A percentile compares a stretch with the other conserved stretches of the same genome.
Evolutionary conservation across 2,329 filamentous ascomycete species (phyloP).

Genomic region (Myotisia sp.): DNA sequence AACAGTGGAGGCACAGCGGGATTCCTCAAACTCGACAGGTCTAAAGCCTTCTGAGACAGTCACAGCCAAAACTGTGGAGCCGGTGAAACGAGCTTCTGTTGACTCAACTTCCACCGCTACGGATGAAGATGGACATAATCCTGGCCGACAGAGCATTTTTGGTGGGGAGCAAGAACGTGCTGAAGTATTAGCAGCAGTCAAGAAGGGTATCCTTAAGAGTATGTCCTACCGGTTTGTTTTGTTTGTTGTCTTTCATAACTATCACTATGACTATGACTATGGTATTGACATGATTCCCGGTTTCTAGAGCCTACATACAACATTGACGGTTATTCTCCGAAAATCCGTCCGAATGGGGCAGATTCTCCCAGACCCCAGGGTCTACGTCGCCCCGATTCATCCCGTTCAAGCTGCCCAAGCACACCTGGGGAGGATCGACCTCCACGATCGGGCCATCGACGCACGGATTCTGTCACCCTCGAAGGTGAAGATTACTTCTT

Average conservation of each 20-base stretch:
- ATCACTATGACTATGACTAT: too few relatives aligned
- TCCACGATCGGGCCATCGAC: constrained; percentile 42
- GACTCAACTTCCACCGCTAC: constrained; percentile 32
- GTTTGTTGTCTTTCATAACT: background rate
- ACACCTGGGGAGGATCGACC: constrained; percentile 68
- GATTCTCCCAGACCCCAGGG: constrained; percentile 20
- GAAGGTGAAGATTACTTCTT: constrained; percentile 84
- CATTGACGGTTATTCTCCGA: constrained; percentile 54
- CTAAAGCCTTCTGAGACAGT: background rate
- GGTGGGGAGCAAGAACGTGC: constrained; percentile 81
- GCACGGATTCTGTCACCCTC: constrained; percentile 56
- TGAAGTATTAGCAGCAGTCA: constrained; percentile 79
- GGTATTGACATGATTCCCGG: background rate
- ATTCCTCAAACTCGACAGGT: constrained; percentile 50
- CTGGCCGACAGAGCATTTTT: constrained; percentile 68
- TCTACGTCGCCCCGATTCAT: constrained; percentile 56
- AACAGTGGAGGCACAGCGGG: constrained; percentile 83
- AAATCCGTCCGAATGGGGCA: constrained; percentile 46
- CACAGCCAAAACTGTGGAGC: background rate
- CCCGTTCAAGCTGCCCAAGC: constrained; percentile 64
- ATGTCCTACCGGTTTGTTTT: constrained; percentile 23
- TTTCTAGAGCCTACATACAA: background rate
- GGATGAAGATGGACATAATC: constrained; percentile 35
- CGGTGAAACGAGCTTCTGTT: constrained; percentile 5
- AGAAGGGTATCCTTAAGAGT: constrained; percentile 93